A percentile compares a stretch with the other conserved stretches of the same genome.
Evolutionary conservation across 441 rosid genomes (phyloP).

Genomic region (Sinapis alba): DNA sequence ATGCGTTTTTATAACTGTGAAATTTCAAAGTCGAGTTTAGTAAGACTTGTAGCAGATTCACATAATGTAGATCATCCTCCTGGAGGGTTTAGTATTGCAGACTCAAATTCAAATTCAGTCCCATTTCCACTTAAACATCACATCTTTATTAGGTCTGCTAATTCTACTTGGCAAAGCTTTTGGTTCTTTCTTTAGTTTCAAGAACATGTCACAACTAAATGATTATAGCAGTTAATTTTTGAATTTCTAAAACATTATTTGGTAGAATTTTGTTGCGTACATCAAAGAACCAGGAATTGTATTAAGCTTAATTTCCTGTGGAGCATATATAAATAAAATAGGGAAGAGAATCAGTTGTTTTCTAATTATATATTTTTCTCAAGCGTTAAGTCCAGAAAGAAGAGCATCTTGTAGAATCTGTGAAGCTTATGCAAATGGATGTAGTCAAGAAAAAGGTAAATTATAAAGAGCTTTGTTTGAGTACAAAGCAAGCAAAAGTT

Average conservation of each 20-base stretch:
- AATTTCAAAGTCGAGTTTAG: neutral
- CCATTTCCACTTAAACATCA: neutral
- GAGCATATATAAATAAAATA: neutral
- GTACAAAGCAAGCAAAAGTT: constrained; percentile 92
- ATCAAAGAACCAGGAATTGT: neutral
- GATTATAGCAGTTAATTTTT: neutral
- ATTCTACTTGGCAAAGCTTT: neutral
- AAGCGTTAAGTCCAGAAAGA: neutral
- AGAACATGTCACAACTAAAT: neutral
- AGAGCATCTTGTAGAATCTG: constrained; percentile 30
- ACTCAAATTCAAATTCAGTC: neutral
- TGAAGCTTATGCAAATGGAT: constrained; percentile 38
- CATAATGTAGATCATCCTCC: neutral
- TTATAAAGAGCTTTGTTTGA: constrained; percentile 60
- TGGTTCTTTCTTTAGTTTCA: neutral
- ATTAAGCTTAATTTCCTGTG: no score
- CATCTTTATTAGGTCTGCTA: neutral
- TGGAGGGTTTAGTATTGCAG: no score
- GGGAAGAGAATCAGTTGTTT: neutral
- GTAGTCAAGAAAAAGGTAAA: constrained; percentile 31
- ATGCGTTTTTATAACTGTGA: neutral
- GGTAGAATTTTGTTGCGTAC: neutral
- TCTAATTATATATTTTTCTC: neutral
- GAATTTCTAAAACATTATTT: neutral
- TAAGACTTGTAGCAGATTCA: neutral